Conservation (phyloP, 768 basidiomycete genomes). For the Lentinus brumalis region DNA sequence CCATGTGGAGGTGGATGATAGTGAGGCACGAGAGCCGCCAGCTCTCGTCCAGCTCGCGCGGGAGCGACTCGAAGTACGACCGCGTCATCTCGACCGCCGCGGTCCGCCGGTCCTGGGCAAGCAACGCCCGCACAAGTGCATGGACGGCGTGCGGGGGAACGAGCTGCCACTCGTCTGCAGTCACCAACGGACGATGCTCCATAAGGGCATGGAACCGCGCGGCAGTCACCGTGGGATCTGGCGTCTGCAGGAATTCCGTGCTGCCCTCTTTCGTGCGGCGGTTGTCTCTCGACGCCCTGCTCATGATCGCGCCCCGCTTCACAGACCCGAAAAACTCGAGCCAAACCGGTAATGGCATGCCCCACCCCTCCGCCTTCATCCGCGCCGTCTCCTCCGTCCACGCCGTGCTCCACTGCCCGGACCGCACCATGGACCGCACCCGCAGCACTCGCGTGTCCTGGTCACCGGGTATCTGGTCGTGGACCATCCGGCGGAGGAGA, state of each 20-base stretch:
- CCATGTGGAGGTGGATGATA: slow-evolving; percentile 58
- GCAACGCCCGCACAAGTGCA: slow-evolving; percentile 48
- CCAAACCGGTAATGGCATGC: slow-evolving; percentile 53
- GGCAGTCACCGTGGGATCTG: not conserved
- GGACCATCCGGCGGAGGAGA: slow-evolving; percentile 51
- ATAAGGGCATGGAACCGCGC: slow-evolving; percentile 36
- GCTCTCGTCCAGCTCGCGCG: slow-evolving; percentile 40
- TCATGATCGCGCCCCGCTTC: slow-evolving; percentile 14
- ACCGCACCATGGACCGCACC: slow-evolving; percentile 57
- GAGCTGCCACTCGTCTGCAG: slow-evolving; percentile 34
- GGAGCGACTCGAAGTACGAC: slow-evolving; percentile 52
- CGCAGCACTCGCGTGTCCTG: slow-evolving; percentile 58
- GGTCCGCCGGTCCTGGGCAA: slow-evolving; percentile 31
- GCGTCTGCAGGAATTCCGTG: not conserved
- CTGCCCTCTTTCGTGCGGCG: not conserved
- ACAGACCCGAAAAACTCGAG: slow-evolving; percentile 50
- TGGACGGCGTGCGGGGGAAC: slow-evolving; percentile 47
- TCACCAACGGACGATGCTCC: slow-evolving; percentile 42
- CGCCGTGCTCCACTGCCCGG: slow-evolving; percentile 58
- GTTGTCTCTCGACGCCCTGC: not conserved
- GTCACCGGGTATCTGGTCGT: slow-evolving; percentile 43
- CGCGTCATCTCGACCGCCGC: slow-evolving; percentile 36
- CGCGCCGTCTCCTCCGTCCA: slow-evolving; percentile 39
- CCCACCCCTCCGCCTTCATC: not conserved
- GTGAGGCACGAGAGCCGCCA: slow-evolving; percentile 44